Percentiles rank a stretch among this genome's conserved stretches.
These are phyloP conservation scores for Claviceps digitariae DNA, from an alignment of 2,329 filamentous ascomycete genomes.

Conservation along the genomic window DNA sequence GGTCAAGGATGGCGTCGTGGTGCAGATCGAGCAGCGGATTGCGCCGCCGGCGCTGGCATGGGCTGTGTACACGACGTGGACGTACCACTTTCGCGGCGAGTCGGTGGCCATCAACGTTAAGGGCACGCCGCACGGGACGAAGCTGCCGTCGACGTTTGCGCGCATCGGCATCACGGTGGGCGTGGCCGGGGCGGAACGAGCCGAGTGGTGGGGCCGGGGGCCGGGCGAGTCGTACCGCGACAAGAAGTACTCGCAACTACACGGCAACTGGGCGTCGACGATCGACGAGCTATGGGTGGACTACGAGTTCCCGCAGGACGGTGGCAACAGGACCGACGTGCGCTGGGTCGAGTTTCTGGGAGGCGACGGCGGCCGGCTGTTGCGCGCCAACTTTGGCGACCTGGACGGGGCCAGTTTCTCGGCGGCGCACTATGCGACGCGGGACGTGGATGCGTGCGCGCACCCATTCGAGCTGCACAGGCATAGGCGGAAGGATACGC, in stretches of 20 bases:
- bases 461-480: constrained; percentile 49
- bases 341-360: constrained; percentile 40
- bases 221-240: constrained; percentile 54
- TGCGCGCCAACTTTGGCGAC: constrained; percentile 32
- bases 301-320: constrained; percentile 58
- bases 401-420: constrained; percentile 40
- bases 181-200: constrained; percentile 23
- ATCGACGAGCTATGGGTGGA: constrained; percentile 41
- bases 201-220: constrained; percentile 54
- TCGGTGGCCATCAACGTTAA: constrained; percentile 36
- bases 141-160: constrained; percentile 43
- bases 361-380: constrained; percentile 17
- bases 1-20: constrained; percentile 17
- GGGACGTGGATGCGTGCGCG: constrained; percentile 36
- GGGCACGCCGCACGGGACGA: constrained; percentile 31
- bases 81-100: constrained; percentile 39
- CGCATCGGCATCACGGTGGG: constrained; percentile 47
- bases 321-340: constrained; percentile 49
- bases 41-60: constrained; percentile 53
- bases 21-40: constrained; percentile 38
- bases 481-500: constrained; percentile 33
- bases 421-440: constrained; percentile 39
- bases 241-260: constrained; percentile 45
- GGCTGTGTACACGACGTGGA: constrained; percentile 35
- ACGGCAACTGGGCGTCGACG: constrained; percentile 36